Evolutionary conservation across 2,329 filamentous ascomycete genomes (phyloP), one percentile per base, ranked within the genome.

Genomic region (Conoideocrella luteorostrata): DNA sequence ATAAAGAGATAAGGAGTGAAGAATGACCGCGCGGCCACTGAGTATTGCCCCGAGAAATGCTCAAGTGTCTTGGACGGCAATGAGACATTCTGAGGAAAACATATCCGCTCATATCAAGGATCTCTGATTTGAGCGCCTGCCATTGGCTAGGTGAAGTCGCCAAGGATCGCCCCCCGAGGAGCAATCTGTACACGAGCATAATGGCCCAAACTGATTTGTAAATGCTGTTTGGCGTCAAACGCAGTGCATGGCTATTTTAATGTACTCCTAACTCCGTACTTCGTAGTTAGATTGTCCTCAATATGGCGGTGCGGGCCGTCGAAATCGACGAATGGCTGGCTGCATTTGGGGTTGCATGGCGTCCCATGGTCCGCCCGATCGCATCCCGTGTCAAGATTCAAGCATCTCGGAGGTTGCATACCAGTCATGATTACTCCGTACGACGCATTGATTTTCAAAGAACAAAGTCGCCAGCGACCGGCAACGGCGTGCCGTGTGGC

Each of bases 401-500:
- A n/a, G n/a, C n/a, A n/a, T n/a, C n/a, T n/a, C n/a, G n/a, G n/a
- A n/a, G n/a, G n/a, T n/a, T n/a, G n/a, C n/a, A n/a, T n/a, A n/a
- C n/a, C n/a, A n/a, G n/a, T n/a, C n/a, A n/a, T n/a, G n/a, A n/a
- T n/a, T n/a, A n/a, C n/a, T n/a, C n/a, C n/a, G n/a, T n/a, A n/a
- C n/a, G n/a, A n/a, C 10, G 30, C 30, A 17, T 33, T 33, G 30
- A 33, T 33, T 33, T 33, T 33, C 11, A 33, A 9, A 17, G n/a
- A 17, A 13, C 11, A 10, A 30, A 33, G 30, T 3, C 15, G 11
- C 9, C 23, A 24, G 23, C 28, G 22, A 17, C 13, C 37, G 37
- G 37, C 37, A 39, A 39, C n/a, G 15, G 15, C 15, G 37, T 39
- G 37, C 37, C 21, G 37, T 23, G 22, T 39, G 23, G 22, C n/a